Evolutionary conservation across 257 asterid genomes (phyloP).

Genomic region (Buddleja alternifolia): DNA sequence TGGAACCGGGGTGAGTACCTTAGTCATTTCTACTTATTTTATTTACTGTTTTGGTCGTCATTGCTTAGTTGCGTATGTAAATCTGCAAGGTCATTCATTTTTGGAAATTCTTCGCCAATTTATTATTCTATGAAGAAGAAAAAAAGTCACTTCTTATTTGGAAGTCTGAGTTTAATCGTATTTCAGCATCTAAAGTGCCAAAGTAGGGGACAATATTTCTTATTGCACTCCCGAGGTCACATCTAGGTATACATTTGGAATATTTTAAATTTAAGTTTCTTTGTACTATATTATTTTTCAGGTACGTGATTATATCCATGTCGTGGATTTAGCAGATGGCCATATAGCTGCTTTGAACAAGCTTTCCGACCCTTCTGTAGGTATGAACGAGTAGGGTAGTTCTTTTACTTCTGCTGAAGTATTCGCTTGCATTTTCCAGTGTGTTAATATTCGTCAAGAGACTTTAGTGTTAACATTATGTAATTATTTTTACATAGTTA

Average conservation of each 20-base stretch:
- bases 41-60: background rate
- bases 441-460: background rate
- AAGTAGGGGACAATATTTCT: too few species aligned
- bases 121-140: too few species aligned
- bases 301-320: slow-evolving; percentile 98
- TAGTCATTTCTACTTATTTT: background rate
- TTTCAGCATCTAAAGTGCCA: too few species aligned
- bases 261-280: background rate
- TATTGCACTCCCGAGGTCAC: too few species aligned
- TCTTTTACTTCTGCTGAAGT: background rate
- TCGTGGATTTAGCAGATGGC: slow-evolving; percentile 93
- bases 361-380: slow-evolving; percentile 80
- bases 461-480: background rate
- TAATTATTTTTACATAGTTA: too few species aligned
- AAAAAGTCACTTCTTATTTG: too few species aligned
- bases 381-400: slow-evolving; percentile 42
- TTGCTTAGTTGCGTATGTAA: background rate
- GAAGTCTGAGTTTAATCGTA: too few species aligned
- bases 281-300: slow-evolving; percentile 32
- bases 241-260: too few species aligned
- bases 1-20: slow-evolving; percentile 84
- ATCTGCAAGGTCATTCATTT: background rate
- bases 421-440: background rate
- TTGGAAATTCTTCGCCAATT: background rate
- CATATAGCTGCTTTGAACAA: slow-evolving; percentile 89